Conservation (phyloP, 2,329 filamentous ascomycete genomes). For the Apiospora kogelbergensis region DNA sequence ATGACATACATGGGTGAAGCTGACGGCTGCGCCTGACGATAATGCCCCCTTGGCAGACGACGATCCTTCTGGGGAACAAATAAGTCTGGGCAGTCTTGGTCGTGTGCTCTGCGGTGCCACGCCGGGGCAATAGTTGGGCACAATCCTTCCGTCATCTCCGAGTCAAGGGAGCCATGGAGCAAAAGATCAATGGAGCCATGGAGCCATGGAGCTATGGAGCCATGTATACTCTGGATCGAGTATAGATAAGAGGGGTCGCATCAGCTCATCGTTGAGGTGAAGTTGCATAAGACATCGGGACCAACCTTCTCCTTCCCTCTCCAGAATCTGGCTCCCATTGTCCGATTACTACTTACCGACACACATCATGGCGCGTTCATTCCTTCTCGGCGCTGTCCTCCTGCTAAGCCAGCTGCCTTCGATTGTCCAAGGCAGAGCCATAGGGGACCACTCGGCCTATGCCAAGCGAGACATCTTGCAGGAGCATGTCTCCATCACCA, state of each 20-base stretch:
- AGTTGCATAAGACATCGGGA: background rate
- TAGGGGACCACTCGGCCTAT: background rate
- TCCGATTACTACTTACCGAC: background rate
- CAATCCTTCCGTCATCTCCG: background rate
- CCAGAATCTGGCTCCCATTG: background rate
- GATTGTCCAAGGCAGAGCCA: background rate
- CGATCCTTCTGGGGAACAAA: background rate
- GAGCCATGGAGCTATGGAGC: no score
- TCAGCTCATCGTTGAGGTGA: background rate
- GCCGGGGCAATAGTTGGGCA: background rate
- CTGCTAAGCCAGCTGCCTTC: background rate
- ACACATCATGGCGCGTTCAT: background rate
- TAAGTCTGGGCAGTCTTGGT: background rate
- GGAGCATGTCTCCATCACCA: background rate
- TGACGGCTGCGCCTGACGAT: background rate
- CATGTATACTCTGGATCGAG: background rate
- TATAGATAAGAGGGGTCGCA: background rate
- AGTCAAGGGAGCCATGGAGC: background rate
- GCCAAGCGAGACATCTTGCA: background rate
- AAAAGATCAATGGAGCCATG: no score
- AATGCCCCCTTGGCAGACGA: background rate
- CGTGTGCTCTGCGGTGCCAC: background rate
- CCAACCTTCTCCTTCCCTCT: background rate
- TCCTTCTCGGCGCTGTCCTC: background rate
- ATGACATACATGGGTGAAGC: background rate